Conservation (phyloP, 371 early-diverging fungal genomes). For the Mucor saturninus region DNA sequence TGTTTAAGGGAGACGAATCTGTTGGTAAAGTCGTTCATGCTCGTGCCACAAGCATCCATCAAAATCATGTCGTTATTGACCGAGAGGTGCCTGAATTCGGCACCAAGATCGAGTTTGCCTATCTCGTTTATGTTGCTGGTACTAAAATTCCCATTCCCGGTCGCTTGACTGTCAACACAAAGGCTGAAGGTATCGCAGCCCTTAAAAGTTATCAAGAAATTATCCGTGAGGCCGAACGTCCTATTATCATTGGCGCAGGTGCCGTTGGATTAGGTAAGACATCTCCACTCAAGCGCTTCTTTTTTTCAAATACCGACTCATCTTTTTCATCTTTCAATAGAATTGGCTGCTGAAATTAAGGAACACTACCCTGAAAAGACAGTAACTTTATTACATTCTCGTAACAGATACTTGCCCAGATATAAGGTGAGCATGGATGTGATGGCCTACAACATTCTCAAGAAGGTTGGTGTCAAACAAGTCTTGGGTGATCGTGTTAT, state of each 20-base stretch:
- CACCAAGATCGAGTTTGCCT: conserved; percentile 54
- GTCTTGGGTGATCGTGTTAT: conserved; percentile 55
- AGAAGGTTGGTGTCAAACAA: conserved; percentile 54
- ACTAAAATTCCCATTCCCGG: conserved; percentile 57
- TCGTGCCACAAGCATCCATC: conserved; percentile 48
- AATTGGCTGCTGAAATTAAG: conserved; percentile 71
- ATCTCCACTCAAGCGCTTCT: not conserved
- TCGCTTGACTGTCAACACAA: conserved; percentile 48
- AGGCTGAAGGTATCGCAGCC: conserved; percentile 45
- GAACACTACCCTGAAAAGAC: conserved; percentile 66
- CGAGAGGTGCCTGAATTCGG: conserved; percentile 57
- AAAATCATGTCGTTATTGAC: conserved; percentile 59
- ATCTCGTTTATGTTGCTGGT: conserved; percentile 64
- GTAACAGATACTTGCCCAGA: conserved; percentile 55
- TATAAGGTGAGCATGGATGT: conserved; percentile 56
- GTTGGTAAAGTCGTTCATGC: conserved; percentile 62
- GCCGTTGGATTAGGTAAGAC: conserved; percentile 64
- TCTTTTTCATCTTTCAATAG: conserved; percentile 30
- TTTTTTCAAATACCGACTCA: conserved; percentile 3
- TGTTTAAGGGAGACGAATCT: conserved; percentile 48
- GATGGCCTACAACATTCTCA: conserved; percentile 47
- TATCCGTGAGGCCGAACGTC: conserved; percentile 52
- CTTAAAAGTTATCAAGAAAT: conserved; percentile 52
- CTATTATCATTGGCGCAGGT: conserved; percentile 70
- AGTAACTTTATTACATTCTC: conserved; percentile 68